A percentile compares a stretch with the other conserved stretches of the same genome.
phyloP scores from a whole-genome alignment of 2,329 filamentous ascomycete genomes.

The Cladophialophora bantiana region DNA sequence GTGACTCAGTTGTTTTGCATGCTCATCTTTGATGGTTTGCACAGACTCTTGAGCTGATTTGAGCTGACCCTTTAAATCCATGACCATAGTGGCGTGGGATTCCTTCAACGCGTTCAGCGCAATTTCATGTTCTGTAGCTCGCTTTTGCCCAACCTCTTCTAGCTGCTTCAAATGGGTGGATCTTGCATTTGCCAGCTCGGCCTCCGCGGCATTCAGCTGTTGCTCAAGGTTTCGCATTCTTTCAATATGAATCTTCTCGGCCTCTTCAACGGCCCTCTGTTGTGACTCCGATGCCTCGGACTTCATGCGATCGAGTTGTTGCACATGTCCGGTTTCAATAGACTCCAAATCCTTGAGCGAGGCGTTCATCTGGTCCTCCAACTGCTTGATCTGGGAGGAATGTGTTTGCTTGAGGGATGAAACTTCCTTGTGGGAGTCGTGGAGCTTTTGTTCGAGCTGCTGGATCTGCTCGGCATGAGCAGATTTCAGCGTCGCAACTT shows the following conservation, averaged over 20 bases:
- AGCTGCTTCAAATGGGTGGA: slow-evolving; percentile 45
- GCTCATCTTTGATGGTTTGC: slow-evolving; percentile 29
- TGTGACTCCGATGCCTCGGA: slow-evolving; percentile 27
- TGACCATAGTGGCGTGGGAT: slow-evolving; percentile 37
- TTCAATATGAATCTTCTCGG: slow-evolving; percentile 29
- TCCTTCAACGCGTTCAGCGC: slow-evolving; percentile 30
- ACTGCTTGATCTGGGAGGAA: slow-evolving; percentile 31
- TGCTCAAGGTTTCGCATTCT: slow-evolving; percentile 26
- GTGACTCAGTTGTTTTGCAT: slow-evolving; percentile 25
- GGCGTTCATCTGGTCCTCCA: slow-evolving; percentile 35
- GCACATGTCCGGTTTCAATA: slow-evolving; percentile 32
- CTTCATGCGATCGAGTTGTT: slow-evolving; percentile 32
- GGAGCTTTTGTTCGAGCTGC: slow-evolving; percentile 46
- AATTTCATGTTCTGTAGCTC: slow-evolving; percentile 27
- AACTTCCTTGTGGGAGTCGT: slow-evolving; percentile 44
- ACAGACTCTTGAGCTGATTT: slow-evolving; percentile 29
- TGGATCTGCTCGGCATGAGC: slow-evolving; percentile 46
- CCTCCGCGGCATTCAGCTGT: slow-evolving; percentile 30
- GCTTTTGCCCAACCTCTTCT: slow-evolving; percentile 45
- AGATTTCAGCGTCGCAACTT: slow-evolving; percentile 35
- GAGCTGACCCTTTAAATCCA: slow-evolving; percentile 41
- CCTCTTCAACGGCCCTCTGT: slow-evolving; percentile 28
- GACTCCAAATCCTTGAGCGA: slow-evolving; percentile 31
- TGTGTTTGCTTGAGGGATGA: slow-evolving; percentile 29
- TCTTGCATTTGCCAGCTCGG: slow-evolving; percentile 33